Evolutionary conservation across 148 eudicot genomes (phyloP).

Genomic region (Silene conica): DNA sequence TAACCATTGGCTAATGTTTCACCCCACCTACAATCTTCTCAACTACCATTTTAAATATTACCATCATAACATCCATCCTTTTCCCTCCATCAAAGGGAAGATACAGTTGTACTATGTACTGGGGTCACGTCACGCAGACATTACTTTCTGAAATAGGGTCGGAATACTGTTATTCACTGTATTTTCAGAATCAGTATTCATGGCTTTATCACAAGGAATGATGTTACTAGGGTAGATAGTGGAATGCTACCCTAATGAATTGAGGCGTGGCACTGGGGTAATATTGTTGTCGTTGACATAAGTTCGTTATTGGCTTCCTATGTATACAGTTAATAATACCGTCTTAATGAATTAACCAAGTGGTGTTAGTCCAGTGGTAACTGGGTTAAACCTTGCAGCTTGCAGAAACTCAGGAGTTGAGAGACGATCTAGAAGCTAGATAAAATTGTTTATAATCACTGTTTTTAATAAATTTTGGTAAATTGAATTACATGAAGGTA

Average conservation of each 20-base stretch:
- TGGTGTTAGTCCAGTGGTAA: too few species aligned
- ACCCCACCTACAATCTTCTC: not conserved
- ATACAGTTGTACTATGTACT: not conserved
- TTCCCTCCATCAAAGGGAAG: not conserved
- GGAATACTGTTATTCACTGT: not conserved
- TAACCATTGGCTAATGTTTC: not conserved
- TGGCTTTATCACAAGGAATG: not conserved
- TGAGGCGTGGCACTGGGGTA: not conserved
- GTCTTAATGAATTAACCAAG: not conserved
- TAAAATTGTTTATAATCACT: not conserved
- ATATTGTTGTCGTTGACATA: not conserved
- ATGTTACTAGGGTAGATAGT: not conserved
- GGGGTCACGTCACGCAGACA: not conserved
- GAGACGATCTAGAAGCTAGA: not conserved
- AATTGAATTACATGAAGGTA: conserved; percentile 12
- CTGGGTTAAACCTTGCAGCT: too few species aligned
- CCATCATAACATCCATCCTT: not conserved
- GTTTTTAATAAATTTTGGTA: conserved; percentile 12
- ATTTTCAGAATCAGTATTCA: not conserved
- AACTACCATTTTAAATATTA: conserved; percentile 1
- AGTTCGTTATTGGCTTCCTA: too few species aligned
- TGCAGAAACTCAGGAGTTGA: too few species aligned
- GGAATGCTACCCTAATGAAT: not conserved
- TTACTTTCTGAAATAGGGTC: not conserved
- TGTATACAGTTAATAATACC: too few species aligned